Percentiles rank a stretch among this genome's conserved stretches.
Evolutionary conservation across 2,329 filamentous ascomycete genomes (phyloP).

Genomic region (Boeremia exigua): DNA sequence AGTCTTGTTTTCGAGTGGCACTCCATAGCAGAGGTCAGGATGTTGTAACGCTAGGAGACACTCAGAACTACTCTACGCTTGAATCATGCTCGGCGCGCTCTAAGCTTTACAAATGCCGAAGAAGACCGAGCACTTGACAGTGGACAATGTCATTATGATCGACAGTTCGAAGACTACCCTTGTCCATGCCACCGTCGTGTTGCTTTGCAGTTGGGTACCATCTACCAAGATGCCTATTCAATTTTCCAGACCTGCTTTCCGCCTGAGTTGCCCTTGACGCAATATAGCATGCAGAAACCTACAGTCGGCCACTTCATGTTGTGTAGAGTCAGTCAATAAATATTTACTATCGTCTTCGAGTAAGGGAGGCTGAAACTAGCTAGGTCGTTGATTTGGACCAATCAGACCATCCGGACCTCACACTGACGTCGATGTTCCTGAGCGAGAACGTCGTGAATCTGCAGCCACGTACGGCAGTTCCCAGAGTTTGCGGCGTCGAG

Average conservation of each 20-base stretch:
- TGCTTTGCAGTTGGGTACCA: too few species aligned
- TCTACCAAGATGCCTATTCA: background rate
- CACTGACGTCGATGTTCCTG: background rate
- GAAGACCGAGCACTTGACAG: background rate
- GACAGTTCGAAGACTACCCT: background rate
- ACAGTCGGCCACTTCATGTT: background rate
- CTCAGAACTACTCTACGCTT: background rate
- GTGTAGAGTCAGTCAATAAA: slow-evolving; percentile 1
- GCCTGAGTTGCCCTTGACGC: background rate
- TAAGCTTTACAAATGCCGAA: background rate
- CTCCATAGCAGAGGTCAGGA: background rate
- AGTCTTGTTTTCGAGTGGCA: too few species aligned
- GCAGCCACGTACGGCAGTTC: background rate
- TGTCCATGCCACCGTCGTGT: background rate
- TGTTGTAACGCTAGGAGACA: background rate
- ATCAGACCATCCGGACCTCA: background rate
- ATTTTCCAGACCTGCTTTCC: background rate
- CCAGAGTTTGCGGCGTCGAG: slow-evolving; percentile 1
- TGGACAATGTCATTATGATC: background rate
- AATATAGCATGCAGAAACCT: background rate
- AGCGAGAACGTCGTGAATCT: background rate
- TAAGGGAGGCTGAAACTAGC: background rate
- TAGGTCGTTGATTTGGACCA: background rate
- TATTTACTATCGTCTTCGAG: background rate
- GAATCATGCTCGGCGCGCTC: background rate